Evolutionary conservation across 352 stramenopile genomes (phyloP).

Genomic region (Globisporangium lucens): DNA sequence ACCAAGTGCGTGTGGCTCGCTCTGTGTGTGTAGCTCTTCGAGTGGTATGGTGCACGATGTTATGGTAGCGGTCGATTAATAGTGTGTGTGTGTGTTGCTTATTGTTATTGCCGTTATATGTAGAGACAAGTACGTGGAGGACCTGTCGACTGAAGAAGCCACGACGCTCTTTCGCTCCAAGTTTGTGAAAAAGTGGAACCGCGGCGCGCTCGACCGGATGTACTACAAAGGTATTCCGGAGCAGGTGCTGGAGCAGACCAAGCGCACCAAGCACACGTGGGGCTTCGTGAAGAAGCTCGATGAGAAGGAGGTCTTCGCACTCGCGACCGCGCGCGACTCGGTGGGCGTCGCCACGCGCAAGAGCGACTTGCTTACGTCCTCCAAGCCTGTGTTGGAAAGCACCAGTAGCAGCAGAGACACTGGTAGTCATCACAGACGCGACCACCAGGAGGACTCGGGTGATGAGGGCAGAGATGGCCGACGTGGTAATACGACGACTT

Average conservation of each 20-base stretch:
- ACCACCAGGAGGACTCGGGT: neutral
- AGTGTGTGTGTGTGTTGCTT: neutral
- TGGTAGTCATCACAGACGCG: neutral
- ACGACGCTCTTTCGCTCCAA: constrained; percentile 47
- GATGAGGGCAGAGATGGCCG: neutral
- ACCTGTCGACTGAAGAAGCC: constrained; percentile 59
- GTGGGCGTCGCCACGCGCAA: constrained; percentile 68
- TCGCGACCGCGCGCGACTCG: constrained; percentile 66
- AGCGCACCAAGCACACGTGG: constrained; percentile 71
- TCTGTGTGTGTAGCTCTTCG: neutral
- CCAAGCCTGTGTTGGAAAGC: neutral
- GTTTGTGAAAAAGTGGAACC: constrained; percentile 70
- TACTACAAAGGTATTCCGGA: constrained; percentile 68
- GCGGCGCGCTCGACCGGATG: constrained; percentile 44
- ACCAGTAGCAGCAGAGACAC: neutral
- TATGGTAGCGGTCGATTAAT: neutral
- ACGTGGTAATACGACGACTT: neutral
- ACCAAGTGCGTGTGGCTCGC: constrained; percentile 29
- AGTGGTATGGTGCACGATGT: neutral
- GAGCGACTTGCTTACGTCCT: constrained; percentile 28
- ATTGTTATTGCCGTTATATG: neutral
- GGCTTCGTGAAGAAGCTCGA: constrained; percentile 54
- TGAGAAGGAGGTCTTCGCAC: constrained; percentile 55
- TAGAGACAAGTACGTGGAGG: constrained; percentile 66
- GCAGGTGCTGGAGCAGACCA: constrained; percentile 58